A percentile compares a stretch with the other conserved stretches of the same genome.
Evolutionary conservation across 140 eudicot species (phyloP).

Genomic region (Cichorium intybus): DNA sequence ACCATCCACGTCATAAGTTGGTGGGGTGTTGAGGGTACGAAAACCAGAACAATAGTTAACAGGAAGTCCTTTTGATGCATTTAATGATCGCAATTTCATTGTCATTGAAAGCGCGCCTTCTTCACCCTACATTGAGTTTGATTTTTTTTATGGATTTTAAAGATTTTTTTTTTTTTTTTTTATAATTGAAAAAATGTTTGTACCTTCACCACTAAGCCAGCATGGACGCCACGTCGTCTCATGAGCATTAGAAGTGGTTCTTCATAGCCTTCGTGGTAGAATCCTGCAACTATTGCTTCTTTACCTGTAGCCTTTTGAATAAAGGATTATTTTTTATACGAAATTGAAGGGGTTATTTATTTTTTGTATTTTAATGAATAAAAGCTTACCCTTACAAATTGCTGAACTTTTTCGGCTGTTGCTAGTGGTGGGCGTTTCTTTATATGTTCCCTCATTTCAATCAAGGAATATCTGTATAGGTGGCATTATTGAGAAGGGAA

Average conservation of each 20-base stretch:
- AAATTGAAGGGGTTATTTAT: not conserved
- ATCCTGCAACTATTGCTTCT: slow-evolving; percentile 95
- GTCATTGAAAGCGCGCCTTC: slow-evolving; percentile 99
- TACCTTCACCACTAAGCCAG: slow-evolving; percentile 98
- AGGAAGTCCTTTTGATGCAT: slow-evolving; percentile 92
- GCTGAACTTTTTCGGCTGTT: slow-evolving; percentile 95
- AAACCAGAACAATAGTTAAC: slow-evolving; percentile 98
- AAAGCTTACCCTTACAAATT: slow-evolving; percentile 76
- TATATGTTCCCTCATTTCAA: slow-evolving; percentile 94
- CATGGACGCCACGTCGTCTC: slow-evolving; percentile 91
- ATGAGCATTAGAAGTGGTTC: slow-evolving; percentile 97
- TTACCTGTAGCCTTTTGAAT: slow-evolving; percentile 93
- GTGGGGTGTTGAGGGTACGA: slow-evolving; percentile 58
- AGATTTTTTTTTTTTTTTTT: not conserved
- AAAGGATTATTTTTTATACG: too few species aligned
- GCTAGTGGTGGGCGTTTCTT: slow-evolving; percentile 99
- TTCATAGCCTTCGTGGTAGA: slow-evolving; percentile 98
- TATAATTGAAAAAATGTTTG: not conserved
- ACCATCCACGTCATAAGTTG: slow-evolving; percentile 73
- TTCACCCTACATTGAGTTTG: slow-evolving; percentile 95
- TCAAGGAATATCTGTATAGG: slow-evolving; percentile 64
- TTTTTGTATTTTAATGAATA: too few species aligned
- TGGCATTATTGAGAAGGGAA: not conserved
- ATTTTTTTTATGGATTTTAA: not conserved
- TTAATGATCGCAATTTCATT: slow-evolving; percentile 52